These are phyloP conservation scores for Russula sp. DNA, from an alignment of 768 basidiomycete species.

Conservation along the genomic window DNA sequence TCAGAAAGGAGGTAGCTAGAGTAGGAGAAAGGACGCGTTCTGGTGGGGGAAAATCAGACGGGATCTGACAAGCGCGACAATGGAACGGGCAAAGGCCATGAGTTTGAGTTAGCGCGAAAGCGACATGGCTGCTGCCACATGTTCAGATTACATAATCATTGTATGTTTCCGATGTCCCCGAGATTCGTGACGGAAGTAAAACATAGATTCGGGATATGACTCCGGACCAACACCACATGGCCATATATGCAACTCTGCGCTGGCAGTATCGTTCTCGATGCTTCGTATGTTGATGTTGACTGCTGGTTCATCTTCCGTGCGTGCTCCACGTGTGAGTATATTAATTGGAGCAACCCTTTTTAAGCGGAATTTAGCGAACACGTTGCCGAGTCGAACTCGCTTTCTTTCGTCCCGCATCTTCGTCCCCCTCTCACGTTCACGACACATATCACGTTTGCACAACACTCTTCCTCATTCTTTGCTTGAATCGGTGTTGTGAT, in stretches of 20 bases:
- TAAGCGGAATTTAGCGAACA: constrained; percentile 11
- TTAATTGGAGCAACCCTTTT: neutral
- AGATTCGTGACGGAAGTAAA: neutral
- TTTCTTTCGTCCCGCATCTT: neutral
- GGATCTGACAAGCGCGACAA: constrained; percentile 19
- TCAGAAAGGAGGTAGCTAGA: constrained; percentile 30
- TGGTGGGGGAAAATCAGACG: constrained; percentile 6
- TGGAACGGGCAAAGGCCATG: constrained; percentile 27
- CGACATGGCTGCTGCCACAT: too few relatives aligned
- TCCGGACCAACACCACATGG: too few relatives aligned
- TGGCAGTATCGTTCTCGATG: neutral
- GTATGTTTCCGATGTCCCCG: too few relatives aligned
- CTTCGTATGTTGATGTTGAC: neutral
- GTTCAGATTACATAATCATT: constrained; percentile 7
- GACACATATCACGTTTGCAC: constrained; percentile 12
- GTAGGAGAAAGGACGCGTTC: constrained; percentile 11
- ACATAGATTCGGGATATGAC: neutral
- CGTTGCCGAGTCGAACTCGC: constrained; percentile 14
- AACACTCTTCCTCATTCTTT: neutral
- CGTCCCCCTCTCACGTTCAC: constrained; percentile 10
- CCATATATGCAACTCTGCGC: neutral
- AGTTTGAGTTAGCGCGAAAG: neutral
- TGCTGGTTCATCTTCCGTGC: neutral
- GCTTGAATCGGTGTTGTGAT: constrained; percentile 12
- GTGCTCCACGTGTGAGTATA: constrained; percentile 2